Conservation (phyloP, 352 stramenopile genomes). For the Phytophthora podocarpi region DNA sequence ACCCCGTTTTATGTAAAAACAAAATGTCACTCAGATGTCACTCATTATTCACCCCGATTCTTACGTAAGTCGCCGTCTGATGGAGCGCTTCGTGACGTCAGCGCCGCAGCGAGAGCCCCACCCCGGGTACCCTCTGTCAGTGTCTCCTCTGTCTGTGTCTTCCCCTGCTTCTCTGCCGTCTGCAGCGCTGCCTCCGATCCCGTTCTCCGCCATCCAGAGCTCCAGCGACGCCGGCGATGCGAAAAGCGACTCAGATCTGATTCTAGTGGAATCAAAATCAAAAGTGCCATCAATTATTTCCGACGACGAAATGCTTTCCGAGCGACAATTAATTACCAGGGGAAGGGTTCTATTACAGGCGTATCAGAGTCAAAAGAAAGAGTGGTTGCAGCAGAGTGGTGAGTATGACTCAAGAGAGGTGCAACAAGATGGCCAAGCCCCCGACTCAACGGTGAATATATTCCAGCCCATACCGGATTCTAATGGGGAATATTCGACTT, state of each 20-base stretch:
- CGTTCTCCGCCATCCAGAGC: slow-evolving; percentile 31
- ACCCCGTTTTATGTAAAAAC: too few species aligned
- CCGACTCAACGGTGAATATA: slow-evolving; percentile 18
- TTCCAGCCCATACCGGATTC: slow-evolving; percentile 8
- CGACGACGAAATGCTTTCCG: slow-evolving; percentile 19
- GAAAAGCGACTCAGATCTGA: slow-evolving; percentile 21
- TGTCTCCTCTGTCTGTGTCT: slow-evolving; percentile 17
- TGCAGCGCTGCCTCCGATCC: slow-evolving; percentile 13
- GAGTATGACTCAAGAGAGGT: slow-evolving; percentile 9
- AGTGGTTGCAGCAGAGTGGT: slow-evolving; percentile 17
- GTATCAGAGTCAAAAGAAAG: slow-evolving; percentile 58
- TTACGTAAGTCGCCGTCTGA: not conserved
- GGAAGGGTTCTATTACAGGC: slow-evolving; percentile 45
- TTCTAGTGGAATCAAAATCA: slow-evolving; percentile 5
- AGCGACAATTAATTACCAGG: slow-evolving; percentile 52
- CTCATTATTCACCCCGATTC: too few species aligned
- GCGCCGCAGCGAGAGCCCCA: slow-evolving; percentile 1
- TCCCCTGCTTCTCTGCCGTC: slow-evolving; percentile 1
- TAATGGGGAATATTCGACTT: slow-evolving; percentile 19
- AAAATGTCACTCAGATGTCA: too few species aligned
- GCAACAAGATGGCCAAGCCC: not conserved
- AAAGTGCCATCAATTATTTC: slow-evolving; percentile 1
- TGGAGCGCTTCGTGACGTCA: slow-evolving; percentile 28
- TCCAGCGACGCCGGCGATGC: slow-evolving; percentile 1
- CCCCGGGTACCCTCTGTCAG: slow-evolving; percentile 1